These are phyloP conservation scores for Populus hybrid DNA, from an alignment of 441 rosid genomes.

Conservation along the genomic window DNA sequence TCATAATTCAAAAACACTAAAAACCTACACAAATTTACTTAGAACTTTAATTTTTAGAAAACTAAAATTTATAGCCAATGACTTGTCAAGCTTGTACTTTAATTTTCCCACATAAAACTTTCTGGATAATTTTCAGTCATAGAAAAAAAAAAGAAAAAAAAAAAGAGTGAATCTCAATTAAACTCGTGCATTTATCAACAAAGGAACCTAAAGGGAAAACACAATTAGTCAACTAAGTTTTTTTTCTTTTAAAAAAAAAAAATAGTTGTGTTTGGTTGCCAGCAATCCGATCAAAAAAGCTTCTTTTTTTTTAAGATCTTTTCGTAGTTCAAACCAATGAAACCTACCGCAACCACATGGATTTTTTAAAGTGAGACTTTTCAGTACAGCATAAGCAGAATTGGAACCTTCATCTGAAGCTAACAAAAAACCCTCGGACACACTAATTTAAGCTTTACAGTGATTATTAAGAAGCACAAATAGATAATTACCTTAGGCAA, in stretches of 20 bases:
- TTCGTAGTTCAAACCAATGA: neutral
- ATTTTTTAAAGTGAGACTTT: neutral
- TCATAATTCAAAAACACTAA: neutral
- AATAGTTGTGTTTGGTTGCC: neutral
- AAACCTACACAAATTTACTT: neutral
- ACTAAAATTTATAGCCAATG: neutral
- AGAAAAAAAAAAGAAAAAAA: too few relatives aligned
- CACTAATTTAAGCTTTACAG: neutral
- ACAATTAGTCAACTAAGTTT: too few relatives aligned
- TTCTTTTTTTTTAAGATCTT: too few relatives aligned
- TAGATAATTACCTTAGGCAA: conserved; percentile 53
- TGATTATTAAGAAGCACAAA: conserved; percentile 1
- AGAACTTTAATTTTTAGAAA: neutral
- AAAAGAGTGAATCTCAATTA: too few relatives aligned
- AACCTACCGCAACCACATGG: neutral
- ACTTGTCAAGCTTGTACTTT: neutral
- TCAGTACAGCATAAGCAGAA: neutral
- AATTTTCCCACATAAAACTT: too few relatives aligned
- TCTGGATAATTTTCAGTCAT: neutral
- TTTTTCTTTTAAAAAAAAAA: too few relatives aligned
- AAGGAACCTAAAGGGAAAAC: neutral
- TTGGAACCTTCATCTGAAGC: conserved; percentile 1
- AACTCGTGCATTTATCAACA: too few relatives aligned
- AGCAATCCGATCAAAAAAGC: neutral
- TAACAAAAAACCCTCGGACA: neutral